phyloP scores from a whole-genome alignment of 805 yeast species.

The Dipodascus geniculatus region DNA sequence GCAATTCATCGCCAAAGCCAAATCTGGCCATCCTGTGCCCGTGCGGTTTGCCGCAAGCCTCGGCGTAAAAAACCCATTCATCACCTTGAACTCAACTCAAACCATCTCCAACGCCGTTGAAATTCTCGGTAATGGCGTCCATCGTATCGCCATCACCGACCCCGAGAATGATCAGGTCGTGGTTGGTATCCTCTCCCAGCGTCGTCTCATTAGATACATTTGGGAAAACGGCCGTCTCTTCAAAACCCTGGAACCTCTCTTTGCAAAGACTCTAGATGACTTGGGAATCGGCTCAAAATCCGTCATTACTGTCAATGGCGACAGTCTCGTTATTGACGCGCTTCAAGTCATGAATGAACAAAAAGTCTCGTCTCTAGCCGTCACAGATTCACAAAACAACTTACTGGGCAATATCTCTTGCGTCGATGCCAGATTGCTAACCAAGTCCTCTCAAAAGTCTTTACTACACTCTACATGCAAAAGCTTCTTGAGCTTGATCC shows the following conservation, averaged over 20 bases:
- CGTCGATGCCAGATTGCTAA: constrained; percentile 83
- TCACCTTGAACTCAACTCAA: constrained; percentile 52
- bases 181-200: constrained; percentile 81
- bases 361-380: constrained; percentile 84
- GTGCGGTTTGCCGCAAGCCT: constrained; percentile 78
- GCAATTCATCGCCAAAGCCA: constrained; percentile 48
- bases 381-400: constrained; percentile 65
- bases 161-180: constrained; percentile 38
- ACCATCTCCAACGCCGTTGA: constrained; percentile 67
- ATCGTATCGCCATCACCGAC: constrained; percentile 74
- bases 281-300: constrained; percentile 60
- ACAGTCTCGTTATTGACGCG: constrained; percentile 78
- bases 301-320: constrained; percentile 78
- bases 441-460: constrained; percentile 78
- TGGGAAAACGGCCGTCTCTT: constrained; percentile 92
- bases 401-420: constrained; percentile 88
- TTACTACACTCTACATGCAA: constrained; percentile 71
- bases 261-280: constrained; percentile 56
- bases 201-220: constrained; percentile 69
- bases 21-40: constrained; percentile 81
- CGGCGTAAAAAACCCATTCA: constrained; percentile 81
- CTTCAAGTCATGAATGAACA: constrained; percentile 72
- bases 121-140: constrained; percentile 89
- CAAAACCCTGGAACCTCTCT: constrained; percentile 64
- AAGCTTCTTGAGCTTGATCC: constrained; percentile 76